phyloP scores from a whole-genome alignment of 2,329 filamentous ascomycete genomes.

The Claviceps quebecensis region DNA sequence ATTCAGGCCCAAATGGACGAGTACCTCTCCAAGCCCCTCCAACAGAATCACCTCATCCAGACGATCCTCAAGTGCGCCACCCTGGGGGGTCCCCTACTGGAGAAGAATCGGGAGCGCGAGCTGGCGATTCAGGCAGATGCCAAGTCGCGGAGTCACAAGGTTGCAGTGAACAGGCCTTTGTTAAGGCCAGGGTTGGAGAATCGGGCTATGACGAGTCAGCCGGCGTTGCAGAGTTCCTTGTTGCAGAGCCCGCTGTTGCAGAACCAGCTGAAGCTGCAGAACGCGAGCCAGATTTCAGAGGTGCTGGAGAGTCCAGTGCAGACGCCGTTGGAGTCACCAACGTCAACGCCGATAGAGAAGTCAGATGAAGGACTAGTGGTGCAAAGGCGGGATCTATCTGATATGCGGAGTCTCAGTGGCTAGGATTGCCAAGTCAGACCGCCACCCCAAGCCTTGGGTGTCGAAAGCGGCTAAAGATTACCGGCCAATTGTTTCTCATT shows the following conservation, averaged over 20 bases:
- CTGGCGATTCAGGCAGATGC: slow-evolving; percentile 36
- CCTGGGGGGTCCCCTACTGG: slow-evolving; percentile 67
- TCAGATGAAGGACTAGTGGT: too few species aligned
- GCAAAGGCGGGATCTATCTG: slow-evolving; percentile 31
- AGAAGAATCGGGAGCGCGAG: slow-evolving; percentile 56
- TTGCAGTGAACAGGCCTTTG: slow-evolving; percentile 20
- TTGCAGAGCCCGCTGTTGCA: slow-evolving; percentile 15
- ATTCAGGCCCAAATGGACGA: slow-evolving; percentile 99
- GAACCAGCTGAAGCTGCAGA: too few species aligned
- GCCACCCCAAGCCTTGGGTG: too few species aligned
- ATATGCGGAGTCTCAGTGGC: slow-evolving; percentile 25
- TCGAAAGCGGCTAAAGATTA: too few species aligned
- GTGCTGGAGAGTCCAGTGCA: slow-evolving; percentile 4
- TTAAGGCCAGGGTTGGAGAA: slow-evolving; percentile 32
- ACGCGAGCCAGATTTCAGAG: not conserved
- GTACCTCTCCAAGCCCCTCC: slow-evolving; percentile 90
- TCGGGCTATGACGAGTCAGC: slow-evolving; percentile 56
- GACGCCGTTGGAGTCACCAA: too few species aligned
- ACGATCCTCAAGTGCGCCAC: slow-evolving; percentile 95
- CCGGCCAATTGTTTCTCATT: not conserved
- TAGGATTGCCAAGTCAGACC: slow-evolving; percentile 5
- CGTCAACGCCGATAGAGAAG: too few species aligned
- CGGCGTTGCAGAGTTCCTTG: slow-evolving; percentile 44
- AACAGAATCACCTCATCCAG: slow-evolving; percentile 94
- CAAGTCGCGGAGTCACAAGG: slow-evolving; percentile 28